A percentile compares a stretch with the other conserved stretches of the same genome.
Conservation (phyloP, 768 basidiomycete genomes). For the Guyanaporus albipodus region DNA sequence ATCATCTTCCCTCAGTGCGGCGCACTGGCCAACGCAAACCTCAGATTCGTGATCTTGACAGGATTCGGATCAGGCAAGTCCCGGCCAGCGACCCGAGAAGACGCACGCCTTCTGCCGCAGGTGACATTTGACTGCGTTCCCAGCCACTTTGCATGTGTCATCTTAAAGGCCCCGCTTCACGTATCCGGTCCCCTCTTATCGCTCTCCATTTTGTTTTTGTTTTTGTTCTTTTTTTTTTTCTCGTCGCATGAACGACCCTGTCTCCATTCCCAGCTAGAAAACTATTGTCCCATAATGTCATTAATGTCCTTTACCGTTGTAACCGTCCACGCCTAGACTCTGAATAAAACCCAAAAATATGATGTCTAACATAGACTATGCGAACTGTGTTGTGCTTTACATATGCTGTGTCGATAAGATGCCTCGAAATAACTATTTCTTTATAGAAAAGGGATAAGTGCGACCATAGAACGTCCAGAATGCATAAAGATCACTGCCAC, state of each 20-base stretch:
- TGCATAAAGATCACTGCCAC: conserved; percentile 20
- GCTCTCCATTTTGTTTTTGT: no score
- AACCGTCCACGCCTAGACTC: no score
- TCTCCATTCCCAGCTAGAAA: not conserved
- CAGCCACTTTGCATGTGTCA: conserved; percentile 8
- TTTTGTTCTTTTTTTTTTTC: conserved; percentile 9
- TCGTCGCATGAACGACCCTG: conserved; percentile 16
- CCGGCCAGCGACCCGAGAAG: conserved; percentile 26
- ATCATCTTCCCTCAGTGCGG: conserved; percentile 1
- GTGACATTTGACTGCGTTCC: conserved; percentile 23
- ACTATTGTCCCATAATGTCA: conserved; percentile 7
- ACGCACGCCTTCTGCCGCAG: conserved; percentile 32
- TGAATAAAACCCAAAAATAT: conserved; percentile 10
- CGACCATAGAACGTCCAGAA: not conserved
- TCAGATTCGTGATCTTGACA: conserved; percentile 19
- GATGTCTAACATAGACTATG: conserved; percentile 15
- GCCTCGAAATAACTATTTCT: conserved; percentile 17
- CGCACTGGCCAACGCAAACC: conserved; percentile 18
- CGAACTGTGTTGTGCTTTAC: conserved; percentile 17
- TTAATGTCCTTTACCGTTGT: no score
- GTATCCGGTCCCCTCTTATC: no score
- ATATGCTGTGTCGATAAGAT: conserved; percentile 24
- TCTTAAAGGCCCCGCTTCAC: conserved; percentile 2
- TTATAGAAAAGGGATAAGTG: conserved; percentile 3
- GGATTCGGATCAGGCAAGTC: conserved; percentile 21